A percentile compares a stretch with the other conserved stretches of the same genome.
Evolutionary conservation across 192 early-diverging fungal genomes (phyloP).

Genomic region (Gonapodya sp.): DNA sequence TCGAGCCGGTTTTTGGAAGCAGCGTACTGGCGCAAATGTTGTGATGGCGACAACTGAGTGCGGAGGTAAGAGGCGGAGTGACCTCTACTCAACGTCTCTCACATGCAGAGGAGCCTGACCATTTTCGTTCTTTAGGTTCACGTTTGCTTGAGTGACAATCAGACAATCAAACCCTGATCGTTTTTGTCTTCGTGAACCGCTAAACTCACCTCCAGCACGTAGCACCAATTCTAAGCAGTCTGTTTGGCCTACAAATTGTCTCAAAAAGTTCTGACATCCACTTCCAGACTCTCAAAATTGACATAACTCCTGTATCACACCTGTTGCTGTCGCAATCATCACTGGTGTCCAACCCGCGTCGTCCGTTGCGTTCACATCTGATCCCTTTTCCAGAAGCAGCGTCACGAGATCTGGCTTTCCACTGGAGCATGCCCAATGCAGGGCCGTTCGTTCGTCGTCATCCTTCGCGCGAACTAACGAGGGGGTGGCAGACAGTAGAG

Average conservation of each 20-base stretch:
- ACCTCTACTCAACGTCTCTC: background rate
- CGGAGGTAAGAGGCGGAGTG: background rate
- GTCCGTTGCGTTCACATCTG: background rate
- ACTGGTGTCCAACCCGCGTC: background rate
- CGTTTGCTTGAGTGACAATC: slow-evolving; percentile 27
- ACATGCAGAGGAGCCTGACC: slow-evolving; percentile 42
- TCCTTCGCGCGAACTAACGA: background rate
- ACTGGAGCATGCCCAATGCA: background rate
- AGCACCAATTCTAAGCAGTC: background rate
- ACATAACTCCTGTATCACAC: background rate
- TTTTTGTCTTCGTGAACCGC: background rate
- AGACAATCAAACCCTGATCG: slow-evolving; percentile 6
- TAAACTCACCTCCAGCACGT: background rate
- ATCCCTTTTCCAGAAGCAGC: background rate
- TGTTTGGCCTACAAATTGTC: background rate
- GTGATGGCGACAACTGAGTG: background rate
- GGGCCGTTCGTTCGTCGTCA: background rate
- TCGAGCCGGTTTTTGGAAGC: slow-evolving; percentile 49
- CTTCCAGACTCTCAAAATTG: no score
- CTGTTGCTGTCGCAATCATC: background rate
- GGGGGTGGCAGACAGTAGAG: background rate
- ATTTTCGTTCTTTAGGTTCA: slow-evolving; percentile 32
- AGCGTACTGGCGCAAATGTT: slow-evolving; percentile 38
- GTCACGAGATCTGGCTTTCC: background rate
- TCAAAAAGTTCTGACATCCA: no score